A percentile compares a stretch with the other conserved stretches of the same genome.
Evolutionary conservation across 331 rosid genomes (phyloP).

Genomic region (Quercus tomentella): DNA sequence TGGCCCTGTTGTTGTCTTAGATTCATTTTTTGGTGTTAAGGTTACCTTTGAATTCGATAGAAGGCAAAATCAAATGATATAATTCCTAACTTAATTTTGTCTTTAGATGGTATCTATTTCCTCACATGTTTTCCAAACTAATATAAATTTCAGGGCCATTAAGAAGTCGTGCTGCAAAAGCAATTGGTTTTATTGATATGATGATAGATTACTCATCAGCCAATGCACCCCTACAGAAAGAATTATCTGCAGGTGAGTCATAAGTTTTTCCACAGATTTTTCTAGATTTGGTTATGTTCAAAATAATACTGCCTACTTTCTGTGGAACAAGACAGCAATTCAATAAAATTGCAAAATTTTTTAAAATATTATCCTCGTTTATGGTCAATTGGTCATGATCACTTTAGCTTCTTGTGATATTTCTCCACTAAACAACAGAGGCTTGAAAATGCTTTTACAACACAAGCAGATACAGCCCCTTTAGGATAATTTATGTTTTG

Average conservation of each 20-base stretch:
- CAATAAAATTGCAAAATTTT: neutral
- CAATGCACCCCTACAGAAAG: slow-evolving; percentile 85
- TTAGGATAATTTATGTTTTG: too few species aligned
- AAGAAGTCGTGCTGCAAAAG: slow-evolving; percentile 91
- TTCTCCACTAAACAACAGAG: too few species aligned
- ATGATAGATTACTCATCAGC: slow-evolving; percentile 80
- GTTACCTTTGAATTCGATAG: neutral
- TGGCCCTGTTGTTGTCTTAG: neutral
- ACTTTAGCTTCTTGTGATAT: neutral
- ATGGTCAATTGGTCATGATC: neutral
- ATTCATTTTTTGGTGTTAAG: neutral
- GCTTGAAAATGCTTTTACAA: too few species aligned
- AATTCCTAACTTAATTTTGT: neutral
- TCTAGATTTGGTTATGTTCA: neutral
- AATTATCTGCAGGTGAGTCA: slow-evolving; percentile 65
- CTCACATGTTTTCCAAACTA: neutral
- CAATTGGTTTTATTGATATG: slow-evolving; percentile 88
- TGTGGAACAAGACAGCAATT: neutral
- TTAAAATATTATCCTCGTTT: neutral
- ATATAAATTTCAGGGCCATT: slow-evolving; percentile 58
- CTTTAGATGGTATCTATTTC: neutral
- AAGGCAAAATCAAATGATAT: too few species aligned
- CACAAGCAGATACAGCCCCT: too few species aligned
- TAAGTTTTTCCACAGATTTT: neutral
- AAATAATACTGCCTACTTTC: neutral